These are phyloP conservation scores for Phytophthora brassicae DNA, from an alignment of 352 stramenopile genomes.

Conservation along the genomic window DNA sequence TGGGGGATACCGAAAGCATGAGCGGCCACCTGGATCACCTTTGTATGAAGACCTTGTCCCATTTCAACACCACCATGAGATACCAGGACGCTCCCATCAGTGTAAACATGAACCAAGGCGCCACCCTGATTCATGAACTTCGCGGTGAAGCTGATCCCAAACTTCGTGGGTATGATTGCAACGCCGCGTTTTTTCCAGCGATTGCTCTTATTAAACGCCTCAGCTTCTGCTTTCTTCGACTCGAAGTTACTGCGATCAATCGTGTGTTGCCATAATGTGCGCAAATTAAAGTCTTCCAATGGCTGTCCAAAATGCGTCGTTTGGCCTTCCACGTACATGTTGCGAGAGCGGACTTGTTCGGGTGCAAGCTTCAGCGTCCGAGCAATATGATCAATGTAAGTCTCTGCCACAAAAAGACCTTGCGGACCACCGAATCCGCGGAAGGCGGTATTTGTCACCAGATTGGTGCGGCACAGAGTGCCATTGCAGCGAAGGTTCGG, in stretches of 20 bases:
- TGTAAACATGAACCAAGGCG: conserved; percentile 95
- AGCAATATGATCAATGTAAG: conserved; percentile 96
- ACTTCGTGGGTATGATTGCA: conserved; percentile 86
- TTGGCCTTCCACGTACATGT: conserved; percentile 92
- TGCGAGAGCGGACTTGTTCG: conserved; percentile 77
- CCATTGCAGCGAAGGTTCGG: conserved; percentile 88
- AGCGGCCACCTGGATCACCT: conserved; percentile 90
- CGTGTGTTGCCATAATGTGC: conserved; percentile 78
- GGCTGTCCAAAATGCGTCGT: conserved; percentile 93
- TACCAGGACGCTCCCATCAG: conserved; percentile 94
- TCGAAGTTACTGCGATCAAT: conserved; percentile 72
- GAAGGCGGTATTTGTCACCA: conserved; percentile 95
- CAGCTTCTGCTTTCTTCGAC: conserved; percentile 63
- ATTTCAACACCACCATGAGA: conserved; percentile 97
- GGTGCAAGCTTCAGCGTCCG: conserved; percentile 67
- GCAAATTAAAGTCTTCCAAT: conserved; percentile 92
- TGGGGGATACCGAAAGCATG: conserved; percentile 92
- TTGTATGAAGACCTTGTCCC: conserved; percentile 97
- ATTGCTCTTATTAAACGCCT: conserved; percentile 90
- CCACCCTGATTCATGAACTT: conserved; percentile 98
- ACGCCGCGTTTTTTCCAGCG: conserved; percentile 92
- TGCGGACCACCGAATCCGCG: conserved; percentile 95
- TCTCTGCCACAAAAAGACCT: conserved; percentile 90
- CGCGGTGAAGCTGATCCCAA: conserved; percentile 96
- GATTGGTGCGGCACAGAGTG: conserved; percentile 93